Percentiles rank a stretch among this genome's conserved stretches.
Conservation (phyloP, 176 grass and related monocot species). For the Lolium perenne region DNA sequence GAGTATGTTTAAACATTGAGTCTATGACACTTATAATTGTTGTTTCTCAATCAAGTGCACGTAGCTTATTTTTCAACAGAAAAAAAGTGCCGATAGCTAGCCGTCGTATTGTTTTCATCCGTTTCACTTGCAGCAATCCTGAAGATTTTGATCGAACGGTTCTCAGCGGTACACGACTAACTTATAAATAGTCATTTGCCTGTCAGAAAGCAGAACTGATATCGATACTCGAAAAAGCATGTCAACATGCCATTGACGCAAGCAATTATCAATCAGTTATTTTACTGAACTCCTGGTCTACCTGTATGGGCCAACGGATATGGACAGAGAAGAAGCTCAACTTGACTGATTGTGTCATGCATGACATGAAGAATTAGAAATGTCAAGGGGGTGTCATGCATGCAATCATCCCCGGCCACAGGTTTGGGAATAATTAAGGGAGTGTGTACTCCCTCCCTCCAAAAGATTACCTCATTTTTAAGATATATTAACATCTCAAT, state of each 20-base stretch:
- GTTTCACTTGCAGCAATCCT: neutral
- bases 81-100: neutral
- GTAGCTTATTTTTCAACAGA: too few relatives aligned
- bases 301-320: neutral
- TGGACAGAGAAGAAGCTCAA: neutral
- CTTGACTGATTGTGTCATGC: constrained; percentile 27
- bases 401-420: neutral
- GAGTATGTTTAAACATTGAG: neutral
- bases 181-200: neutral
- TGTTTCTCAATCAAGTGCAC: neutral
- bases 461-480: neutral
- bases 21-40: neutral
- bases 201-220: neutral
- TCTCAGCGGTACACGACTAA: neutral
- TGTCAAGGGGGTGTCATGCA: constrained; percentile 20
- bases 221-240: neutral
- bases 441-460: neutral
- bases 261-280: neutral
- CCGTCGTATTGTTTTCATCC: neutral
- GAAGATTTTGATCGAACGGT: neutral
- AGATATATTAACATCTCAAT: neutral
- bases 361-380: constrained; percentile 26
- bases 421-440: constrained; percentile 12
- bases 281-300: neutral
- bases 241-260: neutral